These are phyloP conservation scores for Sordaria brevicollis DNA, from an alignment of 495 filamentous ascomycete species.

Conservation along the genomic window DNA sequence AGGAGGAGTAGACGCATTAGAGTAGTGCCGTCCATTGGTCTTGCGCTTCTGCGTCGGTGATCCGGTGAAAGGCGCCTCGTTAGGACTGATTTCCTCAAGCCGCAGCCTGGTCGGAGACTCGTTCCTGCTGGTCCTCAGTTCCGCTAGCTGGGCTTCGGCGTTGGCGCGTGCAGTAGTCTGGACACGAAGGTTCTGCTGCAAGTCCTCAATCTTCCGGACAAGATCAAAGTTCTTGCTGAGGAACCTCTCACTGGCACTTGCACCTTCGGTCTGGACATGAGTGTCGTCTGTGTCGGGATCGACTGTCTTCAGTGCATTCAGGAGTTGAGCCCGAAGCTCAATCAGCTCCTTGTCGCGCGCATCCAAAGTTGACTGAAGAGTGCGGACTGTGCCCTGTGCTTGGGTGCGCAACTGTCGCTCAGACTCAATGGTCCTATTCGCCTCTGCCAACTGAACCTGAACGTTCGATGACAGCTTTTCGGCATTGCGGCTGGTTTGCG, in stretches of 20 bases:
- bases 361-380: slow-evolving; percentile 69
- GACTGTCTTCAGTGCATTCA: slow-evolving; percentile 75
- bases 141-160: slow-evolving; percentile 73
- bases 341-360: slow-evolving; percentile 65
- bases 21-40: slow-evolving; percentile 60
- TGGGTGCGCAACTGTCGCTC: slow-evolving; percentile 79
- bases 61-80: slow-evolving; percentile 64
- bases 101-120: slow-evolving; percentile 60
- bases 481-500: slow-evolving; percentile 81
- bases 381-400: slow-evolving; percentile 75
- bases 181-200: slow-evolving; percentile 74
- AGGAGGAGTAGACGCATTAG: slow-evolving; percentile 60
- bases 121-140: slow-evolving; percentile 63
- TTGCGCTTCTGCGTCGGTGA: slow-evolving; percentile 71
- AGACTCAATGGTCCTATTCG: slow-evolving; percentile 79
- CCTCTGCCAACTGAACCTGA: slow-evolving; percentile 76
- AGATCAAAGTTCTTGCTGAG: slow-evolving; percentile 61
- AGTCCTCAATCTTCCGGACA: slow-evolving; percentile 79
- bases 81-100: slow-evolving; percentile 80
- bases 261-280: slow-evolving; percentile 34
- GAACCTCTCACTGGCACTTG: slow-evolving; percentile 32
- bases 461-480: slow-evolving; percentile 82
- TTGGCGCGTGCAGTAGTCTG: slow-evolving; percentile 74
- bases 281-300: slow-evolving; percentile 51
- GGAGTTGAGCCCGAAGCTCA: slow-evolving; percentile 67